A percentile compares a stretch with the other conserved stretches of the same genome.
phyloP scores from a whole-genome alignment of 257 asterid genomes.

The Nicotiana noctiflora region DNA sequence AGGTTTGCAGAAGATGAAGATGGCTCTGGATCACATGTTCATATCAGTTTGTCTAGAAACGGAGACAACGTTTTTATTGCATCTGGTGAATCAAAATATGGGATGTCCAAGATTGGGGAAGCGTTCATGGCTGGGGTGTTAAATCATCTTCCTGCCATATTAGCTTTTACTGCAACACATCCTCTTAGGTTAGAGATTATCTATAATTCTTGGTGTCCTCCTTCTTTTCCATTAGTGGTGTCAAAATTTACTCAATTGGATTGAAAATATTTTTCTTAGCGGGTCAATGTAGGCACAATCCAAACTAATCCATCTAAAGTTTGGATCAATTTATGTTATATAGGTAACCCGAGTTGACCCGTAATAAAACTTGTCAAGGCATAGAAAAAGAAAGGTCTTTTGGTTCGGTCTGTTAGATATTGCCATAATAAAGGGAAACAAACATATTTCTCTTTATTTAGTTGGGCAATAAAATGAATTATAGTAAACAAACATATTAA shows the following conservation, averaged over 20 bases:
- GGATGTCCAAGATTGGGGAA: conserved; percentile 72
- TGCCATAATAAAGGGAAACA: neutral
- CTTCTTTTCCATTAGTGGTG: neutral
- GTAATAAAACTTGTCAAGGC: neutral
- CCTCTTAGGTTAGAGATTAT: conserved; percentile 54
- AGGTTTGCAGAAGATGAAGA: conserved; percentile 68
- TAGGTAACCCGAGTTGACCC: neutral
- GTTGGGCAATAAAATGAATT: too few relatives aligned
- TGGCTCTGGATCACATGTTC: conserved; percentile 93
- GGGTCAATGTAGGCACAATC: neutral
- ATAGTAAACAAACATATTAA: too few relatives aligned
- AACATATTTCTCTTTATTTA: neutral
- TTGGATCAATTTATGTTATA: neutral
- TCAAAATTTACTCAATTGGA: neutral
- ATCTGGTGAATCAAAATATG: conserved; percentile 39
- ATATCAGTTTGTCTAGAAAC: conserved; percentile 64
- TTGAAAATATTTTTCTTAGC: neutral
- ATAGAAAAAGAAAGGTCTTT: neutral
- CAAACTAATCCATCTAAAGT: neutral
- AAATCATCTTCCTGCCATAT: conserved; percentile 79
- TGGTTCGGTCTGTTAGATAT: neutral
- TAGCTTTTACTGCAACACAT: conserved; percentile 86
- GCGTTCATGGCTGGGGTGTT: conserved; percentile 97
- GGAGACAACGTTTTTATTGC: conserved; percentile 75
- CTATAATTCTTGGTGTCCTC: neutral